phyloP scores from a whole-genome alignment of 441 rosid genomes.

The Hura crepitans region DNA sequence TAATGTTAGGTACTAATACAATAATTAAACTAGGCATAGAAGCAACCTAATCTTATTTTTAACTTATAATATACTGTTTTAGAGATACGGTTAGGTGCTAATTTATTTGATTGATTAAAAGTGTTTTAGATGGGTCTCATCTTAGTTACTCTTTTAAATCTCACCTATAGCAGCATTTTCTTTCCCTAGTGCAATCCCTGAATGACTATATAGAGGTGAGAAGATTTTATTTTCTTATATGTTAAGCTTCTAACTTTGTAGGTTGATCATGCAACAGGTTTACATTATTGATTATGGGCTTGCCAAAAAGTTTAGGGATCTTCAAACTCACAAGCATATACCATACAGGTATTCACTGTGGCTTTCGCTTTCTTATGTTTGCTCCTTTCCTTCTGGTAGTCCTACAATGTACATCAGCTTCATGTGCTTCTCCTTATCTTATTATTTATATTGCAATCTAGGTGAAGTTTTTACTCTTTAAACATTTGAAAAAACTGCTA shows the following conservation, averaged over 20 bases:
- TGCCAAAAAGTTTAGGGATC: conserved; percentile 90
- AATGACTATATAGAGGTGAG: background rate
- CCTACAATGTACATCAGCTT: background rate
- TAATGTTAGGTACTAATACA: background rate
- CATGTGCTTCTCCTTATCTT: background rate
- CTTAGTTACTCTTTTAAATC: background rate
- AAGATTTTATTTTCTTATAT: conserved; percentile 9
- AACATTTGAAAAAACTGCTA: background rate
- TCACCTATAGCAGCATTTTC: background rate
- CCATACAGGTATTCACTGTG: conserved; percentile 61
- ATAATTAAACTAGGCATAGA: background rate
- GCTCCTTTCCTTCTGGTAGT: background rate
- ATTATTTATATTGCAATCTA: background rate
- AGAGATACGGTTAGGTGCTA: background rate
- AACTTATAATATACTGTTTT: background rate
- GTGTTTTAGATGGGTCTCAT: background rate
- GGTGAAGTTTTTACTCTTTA: background rate
- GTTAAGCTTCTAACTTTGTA: background rate
- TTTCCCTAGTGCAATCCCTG: background rate
- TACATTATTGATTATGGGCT: conserved; percentile 88
- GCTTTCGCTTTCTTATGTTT: conserved; percentile 7
- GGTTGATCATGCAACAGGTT: conserved; percentile 42
- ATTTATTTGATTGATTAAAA: background rate
- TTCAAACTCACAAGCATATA: conserved; percentile 91
- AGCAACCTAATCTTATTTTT: background rate